Evolutionary conservation across 2,329 filamentous ascomycete species (phyloP).

Genomic region (Cladophialophora exuberans): DNA sequence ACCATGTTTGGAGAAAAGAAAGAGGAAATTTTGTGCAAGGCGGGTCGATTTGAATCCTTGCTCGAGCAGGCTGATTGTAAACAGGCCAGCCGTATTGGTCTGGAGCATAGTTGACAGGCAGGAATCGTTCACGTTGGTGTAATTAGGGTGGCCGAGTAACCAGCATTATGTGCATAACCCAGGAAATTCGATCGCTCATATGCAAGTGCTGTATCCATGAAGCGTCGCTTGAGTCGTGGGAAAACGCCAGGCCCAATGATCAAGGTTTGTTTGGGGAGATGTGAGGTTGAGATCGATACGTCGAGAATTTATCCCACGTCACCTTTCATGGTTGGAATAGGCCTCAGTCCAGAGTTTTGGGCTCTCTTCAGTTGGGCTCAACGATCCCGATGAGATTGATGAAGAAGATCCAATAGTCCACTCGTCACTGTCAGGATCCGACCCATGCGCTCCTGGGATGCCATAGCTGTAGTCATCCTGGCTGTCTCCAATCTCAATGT

Average conservation of each 20-base stretch:
- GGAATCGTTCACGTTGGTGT: neutral
- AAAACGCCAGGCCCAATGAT: conserved; percentile 21
- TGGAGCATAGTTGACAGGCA: conserved; percentile 4
- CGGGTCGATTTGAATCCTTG: neutral
- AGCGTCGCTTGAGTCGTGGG: conserved; percentile 14
- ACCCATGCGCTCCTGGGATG: conserved; percentile 59
- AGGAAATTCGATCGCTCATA: conserved; percentile 23
- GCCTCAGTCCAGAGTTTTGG: conserved; percentile 45
- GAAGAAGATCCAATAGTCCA: conserved; percentile 89
- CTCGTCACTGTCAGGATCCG: conserved; percentile 74
- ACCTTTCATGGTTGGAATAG: conserved; percentile 29
- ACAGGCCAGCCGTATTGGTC: too few species aligned
- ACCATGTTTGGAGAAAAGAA: too few species aligned
- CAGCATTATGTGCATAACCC: conserved; percentile 20
- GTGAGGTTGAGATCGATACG: neutral
- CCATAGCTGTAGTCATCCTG: conserved; percentile 56
- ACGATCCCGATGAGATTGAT: conserved; percentile 67
- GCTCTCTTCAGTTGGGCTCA: conserved; percentile 65
- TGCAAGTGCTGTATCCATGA: conserved; percentile 20
- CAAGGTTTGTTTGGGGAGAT: conserved; percentile 1
- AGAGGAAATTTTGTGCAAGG: neutral
- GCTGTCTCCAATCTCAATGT: conserved; percentile 78
- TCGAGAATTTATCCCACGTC: neutral
- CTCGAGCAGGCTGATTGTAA: conserved; percentile 14
- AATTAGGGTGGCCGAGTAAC: neutral